phyloP scores from a whole-genome alignment of 202 grass and related monocot genomes.

The Cymbopogon flexuosus region DNA sequence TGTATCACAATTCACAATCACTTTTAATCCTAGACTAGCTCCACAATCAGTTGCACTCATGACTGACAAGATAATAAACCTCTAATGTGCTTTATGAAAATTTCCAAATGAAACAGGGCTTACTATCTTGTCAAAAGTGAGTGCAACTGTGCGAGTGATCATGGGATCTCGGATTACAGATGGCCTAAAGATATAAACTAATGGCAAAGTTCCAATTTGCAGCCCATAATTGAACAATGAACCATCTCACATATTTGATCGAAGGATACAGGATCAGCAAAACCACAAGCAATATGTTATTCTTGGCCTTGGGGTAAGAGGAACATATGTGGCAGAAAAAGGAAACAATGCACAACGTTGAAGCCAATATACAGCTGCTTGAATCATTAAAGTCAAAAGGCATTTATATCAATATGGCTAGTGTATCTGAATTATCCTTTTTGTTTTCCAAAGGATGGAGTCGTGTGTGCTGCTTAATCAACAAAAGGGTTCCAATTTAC shows the following conservation, averaged over 20 bases:
- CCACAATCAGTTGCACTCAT: background rate
- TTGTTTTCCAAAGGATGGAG: background rate
- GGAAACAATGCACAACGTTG: background rate
- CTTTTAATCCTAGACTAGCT: background rate
- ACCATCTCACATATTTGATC: background rate
- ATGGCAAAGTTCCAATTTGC: background rate
- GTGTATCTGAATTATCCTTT: background rate
- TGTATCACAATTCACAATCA: background rate
- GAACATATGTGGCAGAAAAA: background rate
- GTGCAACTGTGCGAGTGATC: background rate
- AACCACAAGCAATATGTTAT: conserved; percentile 1
- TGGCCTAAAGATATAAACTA: background rate
- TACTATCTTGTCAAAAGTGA: background rate
- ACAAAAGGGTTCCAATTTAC: background rate
- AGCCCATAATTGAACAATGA: background rate
- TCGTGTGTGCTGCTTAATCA: background rate
- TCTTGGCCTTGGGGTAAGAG: background rate
- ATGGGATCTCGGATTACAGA: background rate
- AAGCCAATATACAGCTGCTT: background rate
- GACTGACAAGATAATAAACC: background rate
- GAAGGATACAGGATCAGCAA: background rate
- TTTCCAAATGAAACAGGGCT: background rate
- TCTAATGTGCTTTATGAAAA: background rate
- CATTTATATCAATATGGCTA: background rate
- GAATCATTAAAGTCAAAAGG: background rate